A percentile compares a stretch with the other conserved stretches of the same genome.
These are phyloP conservation scores for Microbotryum intermedium DNA, from an alignment of 1,284 basidiomycete species.

Conservation along the genomic window DNA sequence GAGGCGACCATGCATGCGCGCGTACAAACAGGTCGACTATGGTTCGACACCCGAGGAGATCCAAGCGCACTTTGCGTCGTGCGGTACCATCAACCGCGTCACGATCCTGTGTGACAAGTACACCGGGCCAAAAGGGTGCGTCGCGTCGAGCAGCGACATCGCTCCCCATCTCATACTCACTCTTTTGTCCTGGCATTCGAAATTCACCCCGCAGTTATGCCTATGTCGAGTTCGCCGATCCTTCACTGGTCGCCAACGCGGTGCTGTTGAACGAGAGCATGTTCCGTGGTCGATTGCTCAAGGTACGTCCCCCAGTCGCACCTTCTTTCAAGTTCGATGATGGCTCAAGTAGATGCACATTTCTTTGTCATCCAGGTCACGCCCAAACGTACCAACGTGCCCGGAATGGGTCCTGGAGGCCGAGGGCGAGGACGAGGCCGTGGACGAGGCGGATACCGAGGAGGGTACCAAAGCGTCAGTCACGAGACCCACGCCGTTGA, in stretches of 20 bases:
- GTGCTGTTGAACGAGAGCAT: slow-evolving; percentile 90
- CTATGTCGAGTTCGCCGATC: slow-evolving; percentile 96
- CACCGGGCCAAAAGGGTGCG: slow-evolving; percentile 96
- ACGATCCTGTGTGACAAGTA: slow-evolving; percentile 99
- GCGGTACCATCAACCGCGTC: slow-evolving; percentile 96
- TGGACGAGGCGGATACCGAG: slow-evolving; percentile 60
- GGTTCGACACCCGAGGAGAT: slow-evolving; percentile 96
- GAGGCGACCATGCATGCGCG: neutral
- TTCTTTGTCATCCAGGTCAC: slow-evolving; percentile 55
- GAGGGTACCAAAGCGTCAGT: slow-evolving; percentile 49
- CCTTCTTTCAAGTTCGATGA: neutral
- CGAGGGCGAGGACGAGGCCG: slow-evolving; percentile 60
- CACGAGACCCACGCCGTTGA: neutral
- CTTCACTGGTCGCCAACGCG: slow-evolving; percentile 86
- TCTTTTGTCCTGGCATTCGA: too few species aligned
- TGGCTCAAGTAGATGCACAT: neutral
- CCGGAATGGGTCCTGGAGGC: slow-evolving; percentile 55
- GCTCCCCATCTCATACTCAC: neutral
- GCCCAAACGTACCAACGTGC: slow-evolving; percentile 84
- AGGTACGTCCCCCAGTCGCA: slow-evolving; percentile 49
- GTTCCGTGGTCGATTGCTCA: slow-evolving; percentile 86
- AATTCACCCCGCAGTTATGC: slow-evolving; percentile 62
- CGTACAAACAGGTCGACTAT: slow-evolving; percentile 75
- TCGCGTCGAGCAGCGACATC: slow-evolving; percentile 7
- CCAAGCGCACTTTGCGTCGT: slow-evolving; percentile 93